These are phyloP conservation scores for Exsudoporus floridanus DNA, from an alignment of 1,284 basidiomycete species.

Conservation along the genomic window DNA sequence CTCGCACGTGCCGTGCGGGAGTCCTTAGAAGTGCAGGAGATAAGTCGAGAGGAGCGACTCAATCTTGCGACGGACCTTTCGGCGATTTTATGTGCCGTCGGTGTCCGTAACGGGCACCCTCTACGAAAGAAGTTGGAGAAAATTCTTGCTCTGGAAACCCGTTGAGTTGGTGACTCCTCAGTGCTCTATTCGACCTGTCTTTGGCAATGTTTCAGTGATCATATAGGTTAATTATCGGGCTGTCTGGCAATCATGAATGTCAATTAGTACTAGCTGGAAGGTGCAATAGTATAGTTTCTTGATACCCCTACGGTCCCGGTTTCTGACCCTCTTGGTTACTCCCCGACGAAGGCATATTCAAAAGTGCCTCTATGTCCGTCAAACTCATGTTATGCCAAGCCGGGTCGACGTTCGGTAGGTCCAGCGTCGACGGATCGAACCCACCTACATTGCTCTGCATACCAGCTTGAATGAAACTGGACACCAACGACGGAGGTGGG, in stretches of 20 bases:
- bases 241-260: neutral
- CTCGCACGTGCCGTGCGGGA: slow-evolving; percentile 65
- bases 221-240: slow-evolving; percentile 6
- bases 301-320: slow-evolving; percentile 14
- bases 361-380: slow-evolving; percentile 35
- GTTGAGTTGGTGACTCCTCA: slow-evolving; percentile 5
- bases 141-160: slow-evolving; percentile 33
- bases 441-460: slow-evolving; percentile 23
- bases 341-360: slow-evolving; percentile 28
- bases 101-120: slow-evolving; percentile 60
- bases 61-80: slow-evolving; percentile 52
- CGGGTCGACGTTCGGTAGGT: slow-evolving; percentile 44
- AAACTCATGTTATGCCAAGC: slow-evolving; percentile 37
- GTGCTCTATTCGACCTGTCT: neutral
- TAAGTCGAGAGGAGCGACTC: slow-evolving; percentile 47
- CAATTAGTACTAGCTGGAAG: neutral
- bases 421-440: slow-evolving; percentile 43
- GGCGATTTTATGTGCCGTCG: slow-evolving; percentile 48
- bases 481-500: slow-evolving; percentile 40
- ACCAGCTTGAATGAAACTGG: slow-evolving; percentile 34
- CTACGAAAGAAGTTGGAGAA: slow-evolving; percentile 66
- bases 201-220: slow-evolving; percentile 1
- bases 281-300: neutral
- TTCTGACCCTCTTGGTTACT: slow-evolving; percentile 31
- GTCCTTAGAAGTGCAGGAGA: slow-evolving; percentile 53